Base-by-base conservation (phyloP, 345 rosid genomes). In the Erucastrum elatum region DNA sequence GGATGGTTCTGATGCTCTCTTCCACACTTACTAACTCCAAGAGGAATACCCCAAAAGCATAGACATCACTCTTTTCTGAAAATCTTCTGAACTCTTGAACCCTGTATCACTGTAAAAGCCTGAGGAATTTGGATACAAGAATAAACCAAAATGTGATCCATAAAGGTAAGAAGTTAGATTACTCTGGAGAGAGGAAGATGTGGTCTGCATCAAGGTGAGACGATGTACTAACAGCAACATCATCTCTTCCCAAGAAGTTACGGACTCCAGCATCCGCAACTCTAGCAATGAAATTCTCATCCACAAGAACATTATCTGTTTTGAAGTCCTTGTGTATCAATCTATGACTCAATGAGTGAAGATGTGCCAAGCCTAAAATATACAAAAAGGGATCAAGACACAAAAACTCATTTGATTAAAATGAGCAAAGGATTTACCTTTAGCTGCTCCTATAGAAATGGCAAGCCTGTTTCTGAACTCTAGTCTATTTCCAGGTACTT, bases 251-350 rank as follows among this genome's bases (percentile, higher is more conserved):
- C 71, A 92, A 84, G 80, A 94, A 89, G 82, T 90, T 90, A 59
- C 88, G 86, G 1, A 94, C 81, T 75, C 98, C 98, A 9, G 97
- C 95, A 82, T 91, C 98, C 8, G 97, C 98, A 82, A 92, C 98
- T 79, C 92, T 92, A 3, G 97, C 91, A 56, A 87, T 90, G 82
- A 89, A 94, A 67, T 90, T 82, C 70, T 92, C 95, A 77, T 90
- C 98, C 33, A 94, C 98, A 72, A 92, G 95, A 80, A 92, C 98
- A 51, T 92, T 94, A 68, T 90, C 91, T 0, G 97, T 94, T 85
- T 90, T 92, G 84, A 90, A 94, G 86, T 94, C 87, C 81, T 92
- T 94, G 77, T 94, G 98, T 66, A 92, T 46, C 82, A 92, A 79
- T 25, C 95, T 86, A 55, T 97, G 98, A 76, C 90, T 90, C 75